Evolutionary conservation across 2,329 filamentous ascomycete species (phyloP).

Genomic region (Aspergillus quadrilineatus): DNA sequence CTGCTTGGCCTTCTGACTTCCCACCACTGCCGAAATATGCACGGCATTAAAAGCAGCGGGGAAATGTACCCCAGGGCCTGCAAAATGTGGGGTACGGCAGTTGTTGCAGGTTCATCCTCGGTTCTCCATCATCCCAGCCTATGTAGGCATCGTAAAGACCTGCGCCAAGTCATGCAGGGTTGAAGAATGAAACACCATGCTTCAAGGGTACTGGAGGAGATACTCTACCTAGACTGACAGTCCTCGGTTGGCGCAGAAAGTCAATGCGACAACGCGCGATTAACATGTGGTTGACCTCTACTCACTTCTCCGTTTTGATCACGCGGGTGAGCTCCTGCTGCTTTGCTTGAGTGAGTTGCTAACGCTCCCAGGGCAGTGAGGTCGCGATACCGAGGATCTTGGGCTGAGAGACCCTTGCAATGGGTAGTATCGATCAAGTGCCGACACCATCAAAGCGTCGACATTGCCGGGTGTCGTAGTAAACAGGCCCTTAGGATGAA

Average conservation of each 20-base stretch:
- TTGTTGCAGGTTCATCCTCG: neutral
- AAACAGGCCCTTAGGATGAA: neutral
- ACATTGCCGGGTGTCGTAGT: neutral
- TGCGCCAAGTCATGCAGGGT: slow-evolving; percentile 4
- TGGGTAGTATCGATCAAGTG: neutral
- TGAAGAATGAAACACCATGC: neutral
- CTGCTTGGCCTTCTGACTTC: neutral
- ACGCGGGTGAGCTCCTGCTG: too few relatives aligned
- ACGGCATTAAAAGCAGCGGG: neutral
- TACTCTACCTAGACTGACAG: neutral
- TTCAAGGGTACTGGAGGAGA: neutral
- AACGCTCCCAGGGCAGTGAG: too few relatives aligned
- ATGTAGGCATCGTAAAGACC: neutral
- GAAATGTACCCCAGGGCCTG: neutral
- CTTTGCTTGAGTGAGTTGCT: too few relatives aligned
- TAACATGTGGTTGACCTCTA: neutral
- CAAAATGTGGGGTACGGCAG: neutral
- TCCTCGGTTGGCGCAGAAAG: neutral
- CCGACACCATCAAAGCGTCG: neutral
- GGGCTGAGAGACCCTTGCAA: neutral
- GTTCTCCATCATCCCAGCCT: neutral
- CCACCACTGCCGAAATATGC: neutral
- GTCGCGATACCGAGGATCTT: neutral
- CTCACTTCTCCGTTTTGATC: too few relatives aligned
- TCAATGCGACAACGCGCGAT: neutral